Evolutionary conservation across 2,329 filamentous ascomycete species (phyloP).

Genomic region (Torrubiellomyces zombiae): DNA sequence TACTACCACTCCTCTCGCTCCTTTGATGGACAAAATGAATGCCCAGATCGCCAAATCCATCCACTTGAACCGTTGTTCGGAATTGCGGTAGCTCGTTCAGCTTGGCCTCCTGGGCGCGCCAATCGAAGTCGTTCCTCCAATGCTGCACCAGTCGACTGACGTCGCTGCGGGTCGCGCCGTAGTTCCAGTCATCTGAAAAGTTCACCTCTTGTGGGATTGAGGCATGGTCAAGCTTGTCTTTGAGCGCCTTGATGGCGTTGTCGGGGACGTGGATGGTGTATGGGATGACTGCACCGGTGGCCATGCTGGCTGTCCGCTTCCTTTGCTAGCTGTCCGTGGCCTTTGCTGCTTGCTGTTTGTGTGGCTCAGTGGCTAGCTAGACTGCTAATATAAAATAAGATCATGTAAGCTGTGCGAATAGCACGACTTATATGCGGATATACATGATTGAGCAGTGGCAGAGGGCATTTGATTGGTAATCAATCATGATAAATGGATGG

Average conservation of each 20-base stretch:
- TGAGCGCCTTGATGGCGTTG: conserved; percentile 11
- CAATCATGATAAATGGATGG: no score
- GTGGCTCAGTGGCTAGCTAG: no score
- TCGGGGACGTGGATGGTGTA: conserved; percentile 19
- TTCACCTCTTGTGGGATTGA: conserved; percentile 13
- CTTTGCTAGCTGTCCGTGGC: not conserved
- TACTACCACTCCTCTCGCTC: conserved; percentile 30
- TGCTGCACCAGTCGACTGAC: conserved; percentile 17
- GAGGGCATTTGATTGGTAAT: no score
- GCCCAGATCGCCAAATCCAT: conserved; percentile 40
- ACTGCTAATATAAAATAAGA: no score
- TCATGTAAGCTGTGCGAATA: no score
- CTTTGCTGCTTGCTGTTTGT: no score
- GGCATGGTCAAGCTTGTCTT: conserved; percentile 14
- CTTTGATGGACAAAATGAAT: conserved; percentile 49
- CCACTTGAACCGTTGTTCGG: conserved; percentile 30
- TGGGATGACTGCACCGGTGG: conserved; percentile 12
- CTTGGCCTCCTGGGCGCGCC: conserved; percentile 39
- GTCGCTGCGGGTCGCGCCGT: conserved; percentile 15
- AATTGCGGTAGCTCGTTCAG: conserved; percentile 45
- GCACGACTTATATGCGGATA: no score
- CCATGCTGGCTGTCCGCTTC: conserved; percentile 1
- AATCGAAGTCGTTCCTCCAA: conserved; percentile 38
- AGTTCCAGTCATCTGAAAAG: conserved; percentile 17
- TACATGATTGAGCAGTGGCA: no score